Percentiles rank a stretch among this genome's conserved stretches.
phyloP scores from a whole-genome alignment of 306 rosid species.

The Lotus japonicus region DNA sequence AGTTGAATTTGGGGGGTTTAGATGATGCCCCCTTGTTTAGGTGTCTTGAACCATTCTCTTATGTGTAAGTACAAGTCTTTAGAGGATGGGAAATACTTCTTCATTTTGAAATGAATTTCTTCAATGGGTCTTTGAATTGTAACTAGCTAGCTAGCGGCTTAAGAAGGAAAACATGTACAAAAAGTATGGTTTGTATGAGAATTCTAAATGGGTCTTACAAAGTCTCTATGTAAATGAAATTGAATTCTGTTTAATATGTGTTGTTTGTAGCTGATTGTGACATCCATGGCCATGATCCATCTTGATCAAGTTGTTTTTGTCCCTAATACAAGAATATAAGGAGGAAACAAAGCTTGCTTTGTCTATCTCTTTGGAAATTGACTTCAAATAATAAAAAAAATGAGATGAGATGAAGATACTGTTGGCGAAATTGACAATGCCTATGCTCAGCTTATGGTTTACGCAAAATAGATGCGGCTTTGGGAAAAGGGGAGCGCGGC shows the following conservation, averaged over 20 bases:
- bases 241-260: neutral
- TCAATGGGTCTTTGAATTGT: constrained; percentile 22
- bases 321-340: too few relatives aligned
- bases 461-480: neutral
- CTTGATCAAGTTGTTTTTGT: neutral
- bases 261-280: neutral
- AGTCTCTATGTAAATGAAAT: too few relatives aligned
- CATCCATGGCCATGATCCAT: neutral
- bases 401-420: too few relatives aligned
- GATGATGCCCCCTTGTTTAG: constrained; percentile 10
- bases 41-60: constrained; percentile 30
- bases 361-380: too few relatives aligned
- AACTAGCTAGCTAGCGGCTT: constrained; percentile 34
- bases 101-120: constrained; percentile 6
- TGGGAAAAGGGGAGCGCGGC: neutral
- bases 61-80: constrained; percentile 34
- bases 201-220: too few relatives aligned
- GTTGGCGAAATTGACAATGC: too few relatives aligned
- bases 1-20: constrained; percentile 15
- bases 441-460: constrained; percentile 21
- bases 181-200: constrained; percentile 32
- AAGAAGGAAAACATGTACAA: constrained; percentile 40
- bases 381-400: too few relatives aligned
- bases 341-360: too few relatives aligned
- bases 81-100: constrained; percentile 18